A percentile compares a stretch with the other conserved stretches of the same genome.
These are phyloP conservation scores for Paratinospora sagittata DNA, from an alignment of 164 flowering plant species.

Conservation along the genomic window DNA sequence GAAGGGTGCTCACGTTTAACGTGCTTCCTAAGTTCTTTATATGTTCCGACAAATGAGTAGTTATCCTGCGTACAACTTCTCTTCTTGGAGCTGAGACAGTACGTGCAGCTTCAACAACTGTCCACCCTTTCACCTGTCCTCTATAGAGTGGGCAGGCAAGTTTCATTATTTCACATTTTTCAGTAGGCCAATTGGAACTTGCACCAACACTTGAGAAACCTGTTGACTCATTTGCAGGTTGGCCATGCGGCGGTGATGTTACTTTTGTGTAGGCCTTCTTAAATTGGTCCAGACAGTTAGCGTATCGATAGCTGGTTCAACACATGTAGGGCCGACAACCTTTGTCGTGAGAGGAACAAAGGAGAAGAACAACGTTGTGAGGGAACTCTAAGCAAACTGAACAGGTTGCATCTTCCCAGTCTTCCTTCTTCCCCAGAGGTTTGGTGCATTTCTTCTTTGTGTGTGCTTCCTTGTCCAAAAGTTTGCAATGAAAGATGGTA, in stretches of 20 bases:
- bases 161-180: slow-evolving; percentile 27
- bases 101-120: slow-evolving; percentile 51
- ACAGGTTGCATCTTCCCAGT: no score
- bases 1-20: slow-evolving; percentile 39
- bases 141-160: slow-evolving; percentile 52
- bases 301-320: no score
- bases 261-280: slow-evolving; percentile 42
- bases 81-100: slow-evolving; percentile 36
- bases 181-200: slow-evolving; percentile 9
- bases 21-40: slow-evolving; percentile 46
- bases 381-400: no score
- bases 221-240: slow-evolving; percentile 7
- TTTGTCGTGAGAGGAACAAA: no score
- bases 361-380: no score
- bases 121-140: slow-evolving; percentile 57
- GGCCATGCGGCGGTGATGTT: slow-evolving; percentile 12
- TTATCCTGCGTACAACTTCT: slow-evolving; percentile 45
- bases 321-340: no score
- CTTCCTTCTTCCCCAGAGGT: no score
- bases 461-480: no score
- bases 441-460: no score
- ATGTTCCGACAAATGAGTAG: slow-evolving; percentile 40
- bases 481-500: no score
- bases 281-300: slow-evolving; percentile 63
- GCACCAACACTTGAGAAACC: slow-evolving; percentile 9